Conservation (phyloP, 2,329 filamentous ascomycete species). For the Penicillium palitans region DNA sequence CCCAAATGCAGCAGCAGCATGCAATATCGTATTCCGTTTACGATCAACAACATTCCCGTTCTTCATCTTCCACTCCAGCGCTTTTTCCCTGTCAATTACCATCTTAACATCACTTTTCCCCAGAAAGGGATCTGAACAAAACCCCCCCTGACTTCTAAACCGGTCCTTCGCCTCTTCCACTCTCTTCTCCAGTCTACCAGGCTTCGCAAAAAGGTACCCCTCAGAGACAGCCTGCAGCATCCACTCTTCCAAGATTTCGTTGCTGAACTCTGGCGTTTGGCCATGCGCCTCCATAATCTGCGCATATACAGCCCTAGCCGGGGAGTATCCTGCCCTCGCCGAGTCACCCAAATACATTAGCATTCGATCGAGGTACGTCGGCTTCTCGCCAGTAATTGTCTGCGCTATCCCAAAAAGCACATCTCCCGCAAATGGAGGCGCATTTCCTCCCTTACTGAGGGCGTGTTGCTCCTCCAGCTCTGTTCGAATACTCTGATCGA, state of each 20-base stretch:
- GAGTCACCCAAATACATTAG: conserved; percentile 26
- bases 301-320: conserved; percentile 29
- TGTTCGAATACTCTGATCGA: conserved; percentile 24
- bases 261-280: conserved; percentile 16
- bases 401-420: conserved; percentile 31
- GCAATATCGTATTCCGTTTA: conserved; percentile 29
- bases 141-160: conserved; percentile 27
- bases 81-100: conserved; percentile 9
- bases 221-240: conserved; percentile 27
- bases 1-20: conserved; percentile 28
- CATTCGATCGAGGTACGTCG: conserved; percentile 25
- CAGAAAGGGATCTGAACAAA: conserved; percentile 27
- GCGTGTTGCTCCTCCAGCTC: conserved; percentile 29
- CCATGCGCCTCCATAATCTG: conserved; percentile 29
- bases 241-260: conserved; percentile 23
- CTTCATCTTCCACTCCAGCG: conserved; percentile 11
- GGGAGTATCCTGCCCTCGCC: conserved; percentile 23
- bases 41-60: conserved; percentile 22
- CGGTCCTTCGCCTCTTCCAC: conserved; percentile 18
- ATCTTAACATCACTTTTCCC: conserved; percentile 19
- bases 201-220: conserved; percentile 24
- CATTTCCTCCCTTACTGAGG: conserved; percentile 14
- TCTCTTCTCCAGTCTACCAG: conserved; percentile 5
- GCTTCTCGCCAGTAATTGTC: conserved; percentile 27
- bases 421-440: conserved; percentile 21